These are phyloP conservation scores for Penicillium flavigenum DNA, from an alignment of 495 filamentous ascomycete genomes.

Conservation along the genomic window DNA sequence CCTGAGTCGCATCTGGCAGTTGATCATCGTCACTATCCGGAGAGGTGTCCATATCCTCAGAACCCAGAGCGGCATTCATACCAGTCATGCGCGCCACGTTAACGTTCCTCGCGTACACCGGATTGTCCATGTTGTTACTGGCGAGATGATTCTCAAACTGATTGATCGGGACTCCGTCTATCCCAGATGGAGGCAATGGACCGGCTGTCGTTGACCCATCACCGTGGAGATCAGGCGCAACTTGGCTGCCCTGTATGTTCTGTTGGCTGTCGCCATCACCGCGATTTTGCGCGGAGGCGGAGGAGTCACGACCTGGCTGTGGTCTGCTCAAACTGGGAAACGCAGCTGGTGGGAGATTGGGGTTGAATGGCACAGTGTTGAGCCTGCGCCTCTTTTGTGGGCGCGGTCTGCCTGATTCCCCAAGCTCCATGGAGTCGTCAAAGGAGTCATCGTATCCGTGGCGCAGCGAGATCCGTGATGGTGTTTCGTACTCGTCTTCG, in stretches of 20 bases:
- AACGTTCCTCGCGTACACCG: constrained; percentile 40
- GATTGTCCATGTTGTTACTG: constrained; percentile 40
- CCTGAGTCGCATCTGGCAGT: constrained; percentile 8
- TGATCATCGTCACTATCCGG: constrained; percentile 27
- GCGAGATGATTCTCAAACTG: constrained; percentile 29
- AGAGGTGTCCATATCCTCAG: constrained; percentile 19
- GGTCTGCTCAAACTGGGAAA: constrained; percentile 42
- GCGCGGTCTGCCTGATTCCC: not conserved
- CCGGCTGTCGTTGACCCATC: not conserved
- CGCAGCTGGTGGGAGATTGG: constrained; percentile 42
- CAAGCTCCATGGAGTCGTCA: constrained; percentile 1
- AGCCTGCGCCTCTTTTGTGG: not conserved
- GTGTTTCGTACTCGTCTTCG: constrained; percentile 7
- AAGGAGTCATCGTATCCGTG: not conserved
- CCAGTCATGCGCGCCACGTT: constrained; percentile 22
- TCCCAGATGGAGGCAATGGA: not conserved
- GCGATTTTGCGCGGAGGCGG: not conserved
- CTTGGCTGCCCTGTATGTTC: not conserved
- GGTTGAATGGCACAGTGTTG: constrained; percentile 36
- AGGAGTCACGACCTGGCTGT: not conserved
- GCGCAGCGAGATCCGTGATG: not conserved
- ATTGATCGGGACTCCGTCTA: constrained; percentile 18
- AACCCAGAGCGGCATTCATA: not conserved
- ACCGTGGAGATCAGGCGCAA: not conserved
- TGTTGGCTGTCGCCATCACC: not conserved